Evolutionary conservation across 2,329 filamentous ascomycete genomes (phyloP).

Genomic region (Scleromitrula shiraiana): DNA sequence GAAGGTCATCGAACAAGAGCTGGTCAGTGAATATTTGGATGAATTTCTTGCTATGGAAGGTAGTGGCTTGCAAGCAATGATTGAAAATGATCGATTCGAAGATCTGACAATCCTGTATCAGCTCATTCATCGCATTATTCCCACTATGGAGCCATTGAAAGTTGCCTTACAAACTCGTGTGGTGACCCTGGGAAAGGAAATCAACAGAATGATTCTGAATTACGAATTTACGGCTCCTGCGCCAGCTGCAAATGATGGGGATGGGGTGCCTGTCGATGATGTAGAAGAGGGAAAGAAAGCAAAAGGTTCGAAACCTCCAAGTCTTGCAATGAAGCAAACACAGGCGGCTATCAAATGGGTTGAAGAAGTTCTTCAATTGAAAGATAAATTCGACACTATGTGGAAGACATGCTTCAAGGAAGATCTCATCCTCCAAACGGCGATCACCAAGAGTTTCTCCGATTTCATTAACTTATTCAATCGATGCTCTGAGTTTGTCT

Average conservation of each 20-base stretch:
- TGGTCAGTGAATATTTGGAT: constrained; percentile 69
- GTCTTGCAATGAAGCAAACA: constrained; percentile 68
- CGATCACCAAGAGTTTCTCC: constrained; percentile 77
- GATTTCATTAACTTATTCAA: constrained; percentile 90
- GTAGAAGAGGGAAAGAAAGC: constrained; percentile 30
- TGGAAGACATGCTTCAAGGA: constrained; percentile 64
- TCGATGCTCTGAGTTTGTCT: constrained; percentile 84
- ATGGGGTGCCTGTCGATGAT: constrained; percentile 43
- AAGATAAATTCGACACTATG: constrained; percentile 82
- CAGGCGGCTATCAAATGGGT: constrained; percentile 90
- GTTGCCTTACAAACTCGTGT: constrained; percentile 66
- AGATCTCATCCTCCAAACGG: constrained; percentile 71
- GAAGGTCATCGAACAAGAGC: constrained; percentile 67
- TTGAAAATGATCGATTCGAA: constrained; percentile 75
- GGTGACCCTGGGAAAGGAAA: constrained; percentile 70
- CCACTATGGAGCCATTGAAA: constrained; percentile 61
- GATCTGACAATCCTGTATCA: constrained; percentile 77
- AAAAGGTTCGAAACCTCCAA: constrained; percentile 37
- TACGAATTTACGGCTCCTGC: constrained; percentile 40
- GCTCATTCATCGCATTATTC: constrained; percentile 70
- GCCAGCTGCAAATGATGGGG: constrained; percentile 28
- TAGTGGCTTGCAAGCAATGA: constrained; percentile 80
- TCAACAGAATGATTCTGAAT: constrained; percentile 61
- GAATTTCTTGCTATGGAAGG: constrained; percentile 79
- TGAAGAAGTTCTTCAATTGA: constrained; percentile 76